A percentile compares a stretch with the other conserved stretches of the same genome.
Conservation (phyloP, 495 filamentous ascomycete species). For the Aeminium ludgeri region DNA sequence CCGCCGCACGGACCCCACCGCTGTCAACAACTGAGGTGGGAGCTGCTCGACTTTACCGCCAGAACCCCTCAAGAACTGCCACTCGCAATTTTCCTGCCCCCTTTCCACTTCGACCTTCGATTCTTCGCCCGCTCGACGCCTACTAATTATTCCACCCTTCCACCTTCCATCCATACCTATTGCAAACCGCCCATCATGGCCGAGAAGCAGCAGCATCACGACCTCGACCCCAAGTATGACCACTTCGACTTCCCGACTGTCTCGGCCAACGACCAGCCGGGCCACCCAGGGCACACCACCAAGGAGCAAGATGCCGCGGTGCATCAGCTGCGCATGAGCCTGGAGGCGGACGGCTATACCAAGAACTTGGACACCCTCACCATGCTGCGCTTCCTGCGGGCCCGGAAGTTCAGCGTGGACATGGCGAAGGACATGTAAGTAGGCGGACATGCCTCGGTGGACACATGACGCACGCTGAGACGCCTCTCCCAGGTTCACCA, state of each 20-base stretch:
- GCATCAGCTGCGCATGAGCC: constrained; percentile 59
- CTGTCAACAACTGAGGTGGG: too few species aligned
- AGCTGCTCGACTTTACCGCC: too few species aligned
- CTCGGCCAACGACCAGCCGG: constrained; percentile 45
- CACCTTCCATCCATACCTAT: not conserved
- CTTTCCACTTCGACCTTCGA: not conserved
- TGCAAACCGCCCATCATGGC: constrained; percentile 3
- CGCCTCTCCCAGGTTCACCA: constrained; percentile 47
- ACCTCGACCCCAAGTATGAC: constrained; percentile 81
- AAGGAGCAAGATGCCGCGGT: constrained; percentile 81
- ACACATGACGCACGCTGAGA: not conserved
- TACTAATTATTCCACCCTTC: not conserved
- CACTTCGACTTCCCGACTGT: constrained; percentile 84
- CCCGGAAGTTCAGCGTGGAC: constrained; percentile 84
- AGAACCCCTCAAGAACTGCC: too few species aligned
- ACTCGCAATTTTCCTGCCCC: not conserved
- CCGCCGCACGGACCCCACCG: too few species aligned
- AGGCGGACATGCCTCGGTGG: too few species aligned
- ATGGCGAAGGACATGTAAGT: constrained; percentile 71
- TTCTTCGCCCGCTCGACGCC: not conserved
- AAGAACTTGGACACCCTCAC: constrained; percentile 82
- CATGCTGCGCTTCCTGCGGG: constrained; percentile 56
- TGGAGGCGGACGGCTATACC: constrained; percentile 70
- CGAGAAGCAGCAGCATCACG: constrained; percentile 26
- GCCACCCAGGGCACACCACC: constrained; percentile 82